Base-by-base conservation (phyloP, 2,329 filamentous ascomycete genomes). In the Nigrograna mackinnonii region DNA sequence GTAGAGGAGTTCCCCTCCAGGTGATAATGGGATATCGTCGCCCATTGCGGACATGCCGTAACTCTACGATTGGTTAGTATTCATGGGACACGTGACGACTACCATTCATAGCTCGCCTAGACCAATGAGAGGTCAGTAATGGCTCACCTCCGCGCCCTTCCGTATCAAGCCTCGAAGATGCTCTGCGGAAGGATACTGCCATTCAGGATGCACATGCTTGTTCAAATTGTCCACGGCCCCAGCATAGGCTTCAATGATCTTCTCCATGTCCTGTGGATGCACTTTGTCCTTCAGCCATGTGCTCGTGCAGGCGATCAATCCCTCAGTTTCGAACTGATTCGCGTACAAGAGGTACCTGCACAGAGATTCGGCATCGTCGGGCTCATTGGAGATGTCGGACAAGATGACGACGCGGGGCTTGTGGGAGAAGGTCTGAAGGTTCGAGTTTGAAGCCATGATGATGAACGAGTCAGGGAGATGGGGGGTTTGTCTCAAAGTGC, bases 141-240 rank as follows among this genome's bases (percentile, higher is more conserved):
- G 37, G 31, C 50, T 9, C 46, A 64, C 63, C 56, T 66, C 62
- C n/a, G 62, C 55, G 22, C 63, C 64, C 26, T 57, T 60, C 24
- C 44, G 53, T 21, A 67, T 52, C 36, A 66, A 17, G 4, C 50
- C 37, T 19, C 47, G 54, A 40, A 67, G 11, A 11, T 55, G 43
- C 6, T 57, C 53, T 11, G 63, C 61, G 26, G 43, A 48, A 4
- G 63, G 64, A 26, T 66, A 67, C 19, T 49, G 53, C 48, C 54
- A 57, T 11, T 64, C 48, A 4, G 62, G 62, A 39, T 74, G 68
- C 0, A 70, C 67, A 39, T 76, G 74, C 3, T 69, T 71, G 47
- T 80, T 77, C 3, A 82, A 62, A 44, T 76, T 81, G 11, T 73
- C 69, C 3, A 66, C 55, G 2, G 52, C 58, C 5, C 49, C 50